A percentile compares a stretch with the other conserved stretches of the same genome.
phyloP scores from a whole-genome alignment of 2,329 filamentous ascomycete species.

The Xylaria sp. region DNA sequence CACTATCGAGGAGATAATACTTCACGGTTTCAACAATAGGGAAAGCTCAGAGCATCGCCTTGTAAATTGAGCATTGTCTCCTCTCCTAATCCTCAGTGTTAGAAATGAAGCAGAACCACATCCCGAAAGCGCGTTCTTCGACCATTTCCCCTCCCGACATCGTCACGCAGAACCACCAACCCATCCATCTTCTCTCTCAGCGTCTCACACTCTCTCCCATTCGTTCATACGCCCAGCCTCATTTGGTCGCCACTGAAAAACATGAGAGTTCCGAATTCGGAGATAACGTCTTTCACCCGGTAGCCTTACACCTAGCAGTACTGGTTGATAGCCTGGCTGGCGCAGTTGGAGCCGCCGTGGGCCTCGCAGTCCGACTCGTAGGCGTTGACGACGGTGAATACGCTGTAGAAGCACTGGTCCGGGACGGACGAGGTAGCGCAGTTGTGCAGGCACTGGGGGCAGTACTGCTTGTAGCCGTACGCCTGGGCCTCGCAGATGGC shows the following conservation, averaged over 20 bases:
- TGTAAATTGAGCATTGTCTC: not conserved
- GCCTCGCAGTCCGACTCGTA: conserved; percentile 39
- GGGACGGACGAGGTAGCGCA: conserved; percentile 27
- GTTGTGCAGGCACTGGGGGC: conserved; percentile 37
- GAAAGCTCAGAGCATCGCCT: not conserved
- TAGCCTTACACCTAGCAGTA: conserved; percentile 28
- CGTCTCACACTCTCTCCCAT: not conserved
- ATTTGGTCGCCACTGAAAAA: not conserved
- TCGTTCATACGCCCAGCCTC: not conserved
- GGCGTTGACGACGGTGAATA: conserved; percentile 39
- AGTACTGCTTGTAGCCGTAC: conserved; percentile 29
- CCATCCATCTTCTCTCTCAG: not conserved
- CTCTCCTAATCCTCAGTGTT: not conserved
- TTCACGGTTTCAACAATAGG: not conserved
- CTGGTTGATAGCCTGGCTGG: conserved; percentile 23
- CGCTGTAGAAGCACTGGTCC: conserved; percentile 38
- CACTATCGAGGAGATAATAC: not conserved
- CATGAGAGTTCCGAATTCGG: not conserved
- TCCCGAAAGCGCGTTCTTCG: not conserved
- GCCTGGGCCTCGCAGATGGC: conserved; percentile 39
- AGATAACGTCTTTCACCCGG: not conserved
- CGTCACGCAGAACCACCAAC: not conserved
- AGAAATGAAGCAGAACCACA: not conserved
- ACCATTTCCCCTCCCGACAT: too few species aligned
- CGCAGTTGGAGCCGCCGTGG: conserved; percentile 39